Conservation (phyloP, 75 land plant genomes). For the Gnetum montanum region DNA sequence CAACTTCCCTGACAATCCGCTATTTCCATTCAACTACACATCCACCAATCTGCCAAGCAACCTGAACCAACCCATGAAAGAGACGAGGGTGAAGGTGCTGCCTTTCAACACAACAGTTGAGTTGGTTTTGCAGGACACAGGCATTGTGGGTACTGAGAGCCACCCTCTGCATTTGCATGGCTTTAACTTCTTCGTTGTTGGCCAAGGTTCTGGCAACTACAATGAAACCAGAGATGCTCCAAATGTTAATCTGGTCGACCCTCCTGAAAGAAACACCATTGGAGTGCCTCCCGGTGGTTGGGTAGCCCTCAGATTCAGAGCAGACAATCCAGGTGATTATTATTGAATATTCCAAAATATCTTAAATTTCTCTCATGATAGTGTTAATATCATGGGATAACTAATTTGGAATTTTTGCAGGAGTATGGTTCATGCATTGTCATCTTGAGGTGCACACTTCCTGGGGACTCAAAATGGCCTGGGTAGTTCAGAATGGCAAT, state of each 20-base stretch:
- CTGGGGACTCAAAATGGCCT: too few relatives aligned
- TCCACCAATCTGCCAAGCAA: conserved; percentile 7
- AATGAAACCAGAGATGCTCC: conserved; percentile 24
- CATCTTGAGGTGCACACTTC: too few relatives aligned
- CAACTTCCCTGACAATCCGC: conserved; percentile 22
- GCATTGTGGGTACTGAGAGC: conserved; percentile 18
- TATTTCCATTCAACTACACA: conserved; percentile 24
- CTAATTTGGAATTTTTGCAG: too few relatives aligned
- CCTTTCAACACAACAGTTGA: conserved; percentile 21
- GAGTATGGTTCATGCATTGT: too few relatives aligned
- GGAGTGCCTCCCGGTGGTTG: conserved; percentile 38
- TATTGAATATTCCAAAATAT: too few relatives aligned
- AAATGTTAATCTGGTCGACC: conserved; percentile 43
- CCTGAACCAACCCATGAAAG: conserved; percentile 11
- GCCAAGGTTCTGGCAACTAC: conserved; percentile 36
- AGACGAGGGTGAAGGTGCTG: conserved; percentile 12
- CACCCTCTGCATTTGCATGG: conserved; percentile 39
- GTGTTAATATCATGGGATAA: too few relatives aligned
- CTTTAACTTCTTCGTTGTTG: conserved; percentile 27
- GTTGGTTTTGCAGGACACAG: conserved; percentile 27
- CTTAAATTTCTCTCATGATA: too few relatives aligned
- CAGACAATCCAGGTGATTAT: conserved; percentile 43
- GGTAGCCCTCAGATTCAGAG: conserved; percentile 42
- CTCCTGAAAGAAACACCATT: conserved; percentile 35
- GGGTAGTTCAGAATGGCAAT: too few relatives aligned